A percentile compares a stretch with the other conserved stretches of the same genome.
Evolutionary conservation across 495 filamentous ascomycete species (phyloP).

Genomic region (Aspergillus conjunctus): DNA sequence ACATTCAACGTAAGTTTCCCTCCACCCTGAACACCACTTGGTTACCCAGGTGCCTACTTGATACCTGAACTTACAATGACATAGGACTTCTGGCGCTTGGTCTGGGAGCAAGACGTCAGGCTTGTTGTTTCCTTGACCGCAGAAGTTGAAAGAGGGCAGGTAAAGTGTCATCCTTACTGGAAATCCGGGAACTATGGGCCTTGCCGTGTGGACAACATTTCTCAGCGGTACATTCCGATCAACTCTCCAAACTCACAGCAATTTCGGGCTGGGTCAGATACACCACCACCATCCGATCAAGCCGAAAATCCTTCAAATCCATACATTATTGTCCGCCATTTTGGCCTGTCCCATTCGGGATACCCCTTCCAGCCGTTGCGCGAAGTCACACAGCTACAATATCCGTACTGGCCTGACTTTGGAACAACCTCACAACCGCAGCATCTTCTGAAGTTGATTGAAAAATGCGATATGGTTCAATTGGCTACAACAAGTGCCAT

Average conservation of each 20-base stretch:
- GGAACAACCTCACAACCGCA: conserved; percentile 86
- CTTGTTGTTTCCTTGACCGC: conserved; percentile 96
- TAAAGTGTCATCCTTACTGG: conserved; percentile 97
- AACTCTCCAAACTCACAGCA: conserved; percentile 45
- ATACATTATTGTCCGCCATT: conserved; percentile 82
- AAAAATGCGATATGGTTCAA: conserved; percentile 69
- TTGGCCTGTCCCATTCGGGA: conserved; percentile 73
- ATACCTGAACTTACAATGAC: conserved; percentile 25
- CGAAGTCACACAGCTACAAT: conserved; percentile 94
- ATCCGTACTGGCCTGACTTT: conserved; percentile 94
- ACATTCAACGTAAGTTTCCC: conserved; percentile 78
- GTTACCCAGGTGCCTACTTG: neutral
- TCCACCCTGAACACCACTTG: conserved; percentile 2
- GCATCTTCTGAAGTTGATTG: conserved; percentile 83
- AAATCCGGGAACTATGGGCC: conserved; percentile 75
- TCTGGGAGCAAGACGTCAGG: conserved; percentile 95
- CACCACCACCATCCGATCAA: conserved; percentile 15
- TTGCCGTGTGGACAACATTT: conserved; percentile 73
- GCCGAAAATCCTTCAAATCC: conserved; percentile 56
- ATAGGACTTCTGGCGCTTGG: conserved; percentile 96
- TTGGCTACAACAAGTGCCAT: conserved; percentile 38
- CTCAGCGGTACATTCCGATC: conserved; percentile 77
- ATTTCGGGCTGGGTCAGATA: conserved; percentile 10
- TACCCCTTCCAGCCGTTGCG: conserved; percentile 85
- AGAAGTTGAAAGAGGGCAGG: conserved; percentile 90